Evolutionary conservation across 371 early-diverging fungal species (phyloP), one percentile per base, ranked within the genome.

Genomic region (Chytridium lagenaria): DNA sequence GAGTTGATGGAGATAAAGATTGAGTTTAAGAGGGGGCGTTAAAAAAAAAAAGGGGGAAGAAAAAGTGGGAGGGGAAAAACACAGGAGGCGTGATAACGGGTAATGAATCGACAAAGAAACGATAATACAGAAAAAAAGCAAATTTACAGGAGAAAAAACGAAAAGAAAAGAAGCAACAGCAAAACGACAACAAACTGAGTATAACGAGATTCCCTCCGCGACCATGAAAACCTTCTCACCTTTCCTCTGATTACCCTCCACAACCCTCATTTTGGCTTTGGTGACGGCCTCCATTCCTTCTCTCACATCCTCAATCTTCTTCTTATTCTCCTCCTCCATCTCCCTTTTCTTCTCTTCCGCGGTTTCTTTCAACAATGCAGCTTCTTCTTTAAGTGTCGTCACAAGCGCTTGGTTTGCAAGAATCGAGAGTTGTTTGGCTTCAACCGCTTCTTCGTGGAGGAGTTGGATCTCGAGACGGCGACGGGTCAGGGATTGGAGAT

Each of bases 391-490:
- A 19, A 70, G 52, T 59, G 80, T 72, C 38, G 67, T 59, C 15
- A 71, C 76, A 28, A 67, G 36, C 16, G 64, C 76, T 75, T 78
- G 67, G 70, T 85, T 85, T 37, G 81, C 79, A 33, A 67, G 75
- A 22, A 78, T 31, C 51, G 74, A 75, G 0, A 77, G 81, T 55
- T 80, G 72, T 23, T 75, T 76, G 3, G 86, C 82, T 33, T 74
- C 73, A 51, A 75, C 76, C 19, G 83, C 78, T 1, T 85, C 84
- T 77, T 85, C 86, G 50, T 84, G 86, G 2, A 76, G 37, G 22
- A 85, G 77, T 57, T 84, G 84, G 28, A 85, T 78, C 67, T 84
- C 79, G 0, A 85, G 78, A 12, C 79, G 50, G 59, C 80, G n/a
- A n/a, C n/a, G n/a, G n/a, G n/a, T n/a, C n/a, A n/a, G n/a, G 40